Conservation (phyloP, 2,329 filamentous ascomycete genomes). For the Aspergillus tanneri region DNA sequence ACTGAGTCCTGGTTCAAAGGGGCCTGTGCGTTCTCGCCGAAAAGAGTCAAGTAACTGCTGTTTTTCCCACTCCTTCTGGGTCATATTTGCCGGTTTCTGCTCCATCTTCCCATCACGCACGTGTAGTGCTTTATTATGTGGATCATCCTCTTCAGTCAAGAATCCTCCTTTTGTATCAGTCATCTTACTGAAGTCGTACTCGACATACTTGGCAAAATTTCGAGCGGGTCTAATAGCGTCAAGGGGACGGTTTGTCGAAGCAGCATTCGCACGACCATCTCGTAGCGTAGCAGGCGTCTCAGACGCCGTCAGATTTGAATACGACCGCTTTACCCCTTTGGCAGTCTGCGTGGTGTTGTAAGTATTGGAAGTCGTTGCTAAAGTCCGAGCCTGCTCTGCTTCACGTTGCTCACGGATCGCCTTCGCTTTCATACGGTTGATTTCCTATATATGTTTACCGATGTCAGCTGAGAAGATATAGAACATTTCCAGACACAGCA, state of each 20-base stretch:
- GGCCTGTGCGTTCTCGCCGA: conserved; percentile 70
- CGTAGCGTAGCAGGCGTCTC: conserved; percentile 61
- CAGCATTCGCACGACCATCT: conserved; percentile 49
- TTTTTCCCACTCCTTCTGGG: conserved; percentile 84
- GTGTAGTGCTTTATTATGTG: conserved; percentile 75
- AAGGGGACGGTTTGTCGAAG: conserved; percentile 40
- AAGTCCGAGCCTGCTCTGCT: conserved; percentile 55
- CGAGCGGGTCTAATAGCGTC: conserved; percentile 68
- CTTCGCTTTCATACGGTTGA: conserved; percentile 84
- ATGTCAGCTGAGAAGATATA: conserved; percentile 2
- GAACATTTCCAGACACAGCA: background rate
- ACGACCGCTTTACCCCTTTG: conserved; percentile 70
- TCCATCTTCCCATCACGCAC: conserved; percentile 52
- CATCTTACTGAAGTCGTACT: conserved; percentile 98
- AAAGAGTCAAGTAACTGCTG: conserved; percentile 72
- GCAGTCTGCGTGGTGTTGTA: conserved; percentile 45
- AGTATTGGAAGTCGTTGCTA: conserved; percentile 32
- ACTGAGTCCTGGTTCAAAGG: conserved; percentile 86
- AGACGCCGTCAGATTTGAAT: conserved; percentile 60
- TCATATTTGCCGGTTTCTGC: conserved; percentile 82
- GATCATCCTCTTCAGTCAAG: conserved; percentile 85
- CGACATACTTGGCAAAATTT: conserved; percentile 92
- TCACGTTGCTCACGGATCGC: conserved; percentile 74
- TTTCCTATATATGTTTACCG: conserved; percentile 62
- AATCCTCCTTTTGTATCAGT: conserved; percentile 97